Conservation (phyloP, 169 alveolate genomes). For the Perkinsus marinus region DNA sequence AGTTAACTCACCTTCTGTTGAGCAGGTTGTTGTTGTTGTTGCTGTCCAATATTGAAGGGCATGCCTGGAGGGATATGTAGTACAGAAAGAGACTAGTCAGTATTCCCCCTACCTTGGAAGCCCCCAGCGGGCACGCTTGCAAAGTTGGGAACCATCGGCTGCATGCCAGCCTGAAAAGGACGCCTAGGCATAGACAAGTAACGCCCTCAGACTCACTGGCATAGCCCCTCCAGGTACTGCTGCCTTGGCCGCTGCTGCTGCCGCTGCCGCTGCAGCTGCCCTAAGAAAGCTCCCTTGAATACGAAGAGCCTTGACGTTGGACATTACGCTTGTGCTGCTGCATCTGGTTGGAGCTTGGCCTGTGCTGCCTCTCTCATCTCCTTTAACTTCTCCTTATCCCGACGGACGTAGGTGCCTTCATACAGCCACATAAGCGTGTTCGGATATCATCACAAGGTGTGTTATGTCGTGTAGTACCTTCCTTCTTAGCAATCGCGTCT, state of each 20-base stretch:
- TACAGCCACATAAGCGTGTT: not conserved
- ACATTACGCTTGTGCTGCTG: not conserved
- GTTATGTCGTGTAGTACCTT: conserved; percentile 12
- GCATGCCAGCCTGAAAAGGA: not conserved
- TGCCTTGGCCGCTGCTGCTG: not conserved
- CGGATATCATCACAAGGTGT: not conserved
- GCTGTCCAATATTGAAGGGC: not conserved
- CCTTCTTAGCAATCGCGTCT: conserved; percentile 16
- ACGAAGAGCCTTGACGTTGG: not conserved
- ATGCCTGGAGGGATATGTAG: not conserved
- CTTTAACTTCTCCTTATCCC: not conserved
- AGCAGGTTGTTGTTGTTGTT: not conserved
- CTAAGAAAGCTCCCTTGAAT: not conserved
- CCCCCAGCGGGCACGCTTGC: not conserved
- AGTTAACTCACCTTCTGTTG: not conserved
- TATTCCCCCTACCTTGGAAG: not conserved
- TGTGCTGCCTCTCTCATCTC: not conserved
- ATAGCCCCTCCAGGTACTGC: not conserved
- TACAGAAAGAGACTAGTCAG: not conserved
- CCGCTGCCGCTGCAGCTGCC: not conserved
- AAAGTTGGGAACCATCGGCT: not conserved
- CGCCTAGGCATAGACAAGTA: not conserved
- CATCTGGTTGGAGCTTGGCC: not conserved
- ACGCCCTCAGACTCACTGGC: not conserved
- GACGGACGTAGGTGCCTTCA: not conserved